Conservation (phyloP, 1,284 basidiomycete species). For the Inonotus hispidus region DNA sequence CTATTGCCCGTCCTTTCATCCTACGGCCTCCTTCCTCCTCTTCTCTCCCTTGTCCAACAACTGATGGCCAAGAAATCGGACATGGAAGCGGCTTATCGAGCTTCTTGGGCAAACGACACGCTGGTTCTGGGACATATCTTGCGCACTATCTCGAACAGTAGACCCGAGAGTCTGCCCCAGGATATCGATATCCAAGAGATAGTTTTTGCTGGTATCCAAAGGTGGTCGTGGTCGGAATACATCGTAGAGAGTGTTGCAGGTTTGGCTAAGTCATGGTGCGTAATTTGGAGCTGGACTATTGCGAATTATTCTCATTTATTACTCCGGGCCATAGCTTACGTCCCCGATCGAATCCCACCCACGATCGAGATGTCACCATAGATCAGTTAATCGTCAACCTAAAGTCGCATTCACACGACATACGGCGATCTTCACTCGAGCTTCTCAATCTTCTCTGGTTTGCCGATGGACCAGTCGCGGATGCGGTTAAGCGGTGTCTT, state of each 20-base stretch:
- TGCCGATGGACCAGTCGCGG: slow-evolving; percentile 30
- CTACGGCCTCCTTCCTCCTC: slow-evolving; percentile 34
- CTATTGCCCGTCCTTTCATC: slow-evolving; percentile 46
- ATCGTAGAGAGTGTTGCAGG: slow-evolving; percentile 2
- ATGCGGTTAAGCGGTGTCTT: slow-evolving; percentile 59
- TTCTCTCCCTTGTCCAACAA: slow-evolving; percentile 46
- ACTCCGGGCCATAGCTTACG: background rate
- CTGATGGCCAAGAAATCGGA: slow-evolving; percentile 34
- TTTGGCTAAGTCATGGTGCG: slow-evolving; percentile 9
- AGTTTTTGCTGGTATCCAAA: slow-evolving; percentile 38
- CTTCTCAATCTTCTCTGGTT: slow-evolving; percentile 34
- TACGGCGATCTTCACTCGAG: slow-evolving; percentile 51
- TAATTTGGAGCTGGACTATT: background rate
- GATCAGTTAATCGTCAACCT: slow-evolving; percentile 34
- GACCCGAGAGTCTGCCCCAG: background rate
- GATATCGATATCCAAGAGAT: slow-evolving; percentile 41
- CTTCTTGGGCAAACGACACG: slow-evolving; percentile 37
- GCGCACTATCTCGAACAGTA: background rate
- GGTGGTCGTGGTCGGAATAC: slow-evolving; percentile 38
- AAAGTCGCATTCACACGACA: slow-evolving; percentile 49
- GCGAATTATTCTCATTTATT: background rate
- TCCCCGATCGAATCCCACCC: background rate
- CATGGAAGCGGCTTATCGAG: slow-evolving; percentile 30
- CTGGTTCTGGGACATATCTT: slow-evolving; percentile 44
- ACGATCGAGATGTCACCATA: background rate